Evolutionary conservation across 75 land plant species (phyloP).

Genomic region (Isoetes taiwanensis): DNA sequence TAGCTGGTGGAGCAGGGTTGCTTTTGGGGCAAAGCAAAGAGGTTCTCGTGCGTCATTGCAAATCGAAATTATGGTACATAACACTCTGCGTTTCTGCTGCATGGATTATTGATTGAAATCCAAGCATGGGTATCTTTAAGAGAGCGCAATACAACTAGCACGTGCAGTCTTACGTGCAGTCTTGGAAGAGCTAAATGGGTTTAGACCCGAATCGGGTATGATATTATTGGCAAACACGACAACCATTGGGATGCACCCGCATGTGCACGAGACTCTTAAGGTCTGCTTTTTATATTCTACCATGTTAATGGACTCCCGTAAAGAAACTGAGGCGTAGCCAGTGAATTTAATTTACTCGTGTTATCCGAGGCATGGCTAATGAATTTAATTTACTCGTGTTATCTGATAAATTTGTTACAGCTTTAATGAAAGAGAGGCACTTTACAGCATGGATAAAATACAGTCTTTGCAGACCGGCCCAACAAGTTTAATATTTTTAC

Average conservation of each 20-base stretch:
- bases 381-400: too few species aligned
- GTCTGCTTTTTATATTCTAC: too few species aligned
- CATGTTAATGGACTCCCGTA: neutral
- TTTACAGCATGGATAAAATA: too few species aligned
- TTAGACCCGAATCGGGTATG: constrained; percentile 73
- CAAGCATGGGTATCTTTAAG: constrained; percentile 17
- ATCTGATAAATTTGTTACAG: too few species aligned
- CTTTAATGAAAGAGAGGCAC: too few species aligned
- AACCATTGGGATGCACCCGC: constrained; percentile 91
- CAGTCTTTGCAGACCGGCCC: too few species aligned
- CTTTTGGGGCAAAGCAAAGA: constrained; percentile 88
- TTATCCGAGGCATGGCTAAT: too few species aligned
- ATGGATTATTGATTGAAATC: neutral
- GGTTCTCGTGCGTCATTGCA: constrained; percentile 84
- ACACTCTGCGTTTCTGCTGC: neutral
- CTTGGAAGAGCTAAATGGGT: constrained; percentile 47
- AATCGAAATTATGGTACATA: constrained; percentile 69
- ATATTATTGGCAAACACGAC: constrained; percentile 89
- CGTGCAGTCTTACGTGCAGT: constrained; percentile 49
- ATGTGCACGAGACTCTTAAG: constrained; percentile 65
- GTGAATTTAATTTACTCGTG: too few species aligned
- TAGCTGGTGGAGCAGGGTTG: constrained; percentile 99
- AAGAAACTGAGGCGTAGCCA: neutral
- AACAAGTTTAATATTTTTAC: too few species aligned
- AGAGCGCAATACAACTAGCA: constrained; percentile 75